Base-by-base conservation (phyloP, 495 filamentous ascomycete species). In the Aspergillus olivimuriae region DNA sequence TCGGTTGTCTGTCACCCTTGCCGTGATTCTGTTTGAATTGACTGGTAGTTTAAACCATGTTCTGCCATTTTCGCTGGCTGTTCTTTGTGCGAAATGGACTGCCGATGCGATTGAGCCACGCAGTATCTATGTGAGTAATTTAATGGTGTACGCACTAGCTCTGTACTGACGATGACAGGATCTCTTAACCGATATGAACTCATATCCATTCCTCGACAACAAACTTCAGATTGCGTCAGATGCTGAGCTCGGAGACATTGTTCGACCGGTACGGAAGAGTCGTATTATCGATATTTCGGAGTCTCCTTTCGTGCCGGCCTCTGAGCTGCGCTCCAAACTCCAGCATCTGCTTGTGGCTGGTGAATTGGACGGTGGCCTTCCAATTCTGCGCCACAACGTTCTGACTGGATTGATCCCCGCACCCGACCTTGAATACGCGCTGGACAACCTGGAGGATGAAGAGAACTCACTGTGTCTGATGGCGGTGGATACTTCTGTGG, bases 51-150 rank as follows among this genome's bases (percentile, higher is more conserved):
- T 98, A 16, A 84, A 96, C 55, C 92, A 97, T 51, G 92, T 98
- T 19, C 73, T 98, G 0, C 92, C 92, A 0, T 98, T 98, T 62
- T 96, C 89, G 1, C 63, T 98, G 32, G 85, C 87, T 6, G 84
- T 98, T 16, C 76, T 96, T 11, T 90, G 95, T 24, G 83, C 89
- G 31, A 98, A 98, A 65, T 98, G 92, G 92, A 95, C 91, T 0
- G 92, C 92, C 0, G 92, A 97, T 61, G 91, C 91, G 7, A 74
- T 98, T 30, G 92, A 98, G 60, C 92, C 92, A 34, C 75, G 87
- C 30, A 94, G 87, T 61, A 97, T 98, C 46, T 98, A 98, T 51
- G 84, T 85, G 69, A 60, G 80, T 65, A 2, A 6, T 23, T 8
- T 11, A 15, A 2, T 14, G 24, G 31, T 16, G 21, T 11, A 10